phyloP scores from a whole-genome alignment of 495 filamentous ascomycete species.

The Aspergillus sclerotioniger region DNA sequence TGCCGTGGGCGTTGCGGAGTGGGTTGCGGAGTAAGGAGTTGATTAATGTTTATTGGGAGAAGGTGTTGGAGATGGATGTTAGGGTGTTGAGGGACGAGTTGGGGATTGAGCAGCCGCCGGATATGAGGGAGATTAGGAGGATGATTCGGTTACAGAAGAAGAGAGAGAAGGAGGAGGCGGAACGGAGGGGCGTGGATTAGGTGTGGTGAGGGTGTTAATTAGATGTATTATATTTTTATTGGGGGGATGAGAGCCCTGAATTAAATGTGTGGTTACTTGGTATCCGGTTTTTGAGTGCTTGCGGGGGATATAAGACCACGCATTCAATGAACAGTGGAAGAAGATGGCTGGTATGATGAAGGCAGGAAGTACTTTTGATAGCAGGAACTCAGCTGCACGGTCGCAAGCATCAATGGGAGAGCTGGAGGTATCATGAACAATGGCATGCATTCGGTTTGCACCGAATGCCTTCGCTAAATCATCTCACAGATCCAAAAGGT shows the following conservation, averaged over 20 bases:
- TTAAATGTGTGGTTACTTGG: too few species aligned
- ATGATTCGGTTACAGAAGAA: conserved; percentile 66
- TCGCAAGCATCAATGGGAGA: neutral
- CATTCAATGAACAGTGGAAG: too few species aligned
- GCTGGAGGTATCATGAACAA: conserved; percentile 10
- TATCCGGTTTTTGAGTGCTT: neutral
- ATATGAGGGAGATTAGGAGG: conserved; percentile 78
- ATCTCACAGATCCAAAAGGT: conserved; percentile 61
- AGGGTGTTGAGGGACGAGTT: conserved; percentile 68
- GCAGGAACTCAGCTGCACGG: too few species aligned
- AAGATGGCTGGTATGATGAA: neutral
- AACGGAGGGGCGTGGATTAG: conserved; percentile 25
- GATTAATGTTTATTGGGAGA: conserved; percentile 98
- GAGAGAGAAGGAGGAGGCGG: conserved; percentile 55
- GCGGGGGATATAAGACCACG: neutral
- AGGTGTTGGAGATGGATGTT: conserved; percentile 84
- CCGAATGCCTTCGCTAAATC: conserved; percentile 4
- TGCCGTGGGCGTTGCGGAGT: conserved; percentile 89
- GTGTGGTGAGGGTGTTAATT: neutral
- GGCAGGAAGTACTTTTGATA: too few species aligned
- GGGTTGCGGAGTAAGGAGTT: conserved; percentile 74
- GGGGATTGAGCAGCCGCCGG: conserved; percentile 84
- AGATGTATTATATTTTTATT: neutral
- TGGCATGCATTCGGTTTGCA: conserved; percentile 3
- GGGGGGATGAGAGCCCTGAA: too few species aligned